phyloP scores from a whole-genome alignment of 2,329 filamentous ascomycete genomes.

The Exophiala sideris region DNA sequence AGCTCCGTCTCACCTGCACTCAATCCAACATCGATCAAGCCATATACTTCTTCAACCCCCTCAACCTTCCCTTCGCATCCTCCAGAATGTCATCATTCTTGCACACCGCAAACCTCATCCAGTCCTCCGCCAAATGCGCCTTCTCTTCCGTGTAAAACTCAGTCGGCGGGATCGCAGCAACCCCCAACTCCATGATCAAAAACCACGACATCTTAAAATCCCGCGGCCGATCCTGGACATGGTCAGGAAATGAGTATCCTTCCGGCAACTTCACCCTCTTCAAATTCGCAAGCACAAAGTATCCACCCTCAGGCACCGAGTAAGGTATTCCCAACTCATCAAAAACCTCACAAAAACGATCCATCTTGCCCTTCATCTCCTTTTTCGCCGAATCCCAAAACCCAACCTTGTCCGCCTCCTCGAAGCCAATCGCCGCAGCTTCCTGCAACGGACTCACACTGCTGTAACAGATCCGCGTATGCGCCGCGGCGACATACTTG shows the following conservation, averaged over 20 bases:
- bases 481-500: slow-evolving; percentile 85
- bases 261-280: slow-evolving; percentile 77
- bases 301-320: slow-evolving; percentile 91
- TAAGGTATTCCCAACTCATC: slow-evolving; percentile 74
- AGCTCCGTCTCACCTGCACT: too few species aligned
- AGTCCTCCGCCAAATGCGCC: slow-evolving; percentile 83
- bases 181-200: slow-evolving; percentile 90
- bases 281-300: slow-evolving; percentile 96
- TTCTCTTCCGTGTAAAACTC: slow-evolving; percentile 93
- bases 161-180: slow-evolving; percentile 92
- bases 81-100: slow-evolving; percentile 86
- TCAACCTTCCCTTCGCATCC: slow-evolving; percentile 70
- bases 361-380: slow-evolving; percentile 88
- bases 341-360: slow-evolving; percentile 79
- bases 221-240: slow-evolving; percentile 79
- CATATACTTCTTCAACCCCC: slow-evolving; percentile 71
- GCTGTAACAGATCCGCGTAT: slow-evolving; percentile 94
- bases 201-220: slow-evolving; percentile 98
- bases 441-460: slow-evolving; percentile 92
- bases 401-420: slow-evolving; percentile 75
- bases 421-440: slow-evolving; percentile 89
- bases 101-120: slow-evolving; percentile 92
- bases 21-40: neutral
- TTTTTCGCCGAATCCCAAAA: slow-evolving; percentile 83
- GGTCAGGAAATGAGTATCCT: slow-evolving; percentile 82